phyloP scores from a whole-genome alignment of 2,329 filamentous ascomycete species.

The Cytospora mali region DNA sequence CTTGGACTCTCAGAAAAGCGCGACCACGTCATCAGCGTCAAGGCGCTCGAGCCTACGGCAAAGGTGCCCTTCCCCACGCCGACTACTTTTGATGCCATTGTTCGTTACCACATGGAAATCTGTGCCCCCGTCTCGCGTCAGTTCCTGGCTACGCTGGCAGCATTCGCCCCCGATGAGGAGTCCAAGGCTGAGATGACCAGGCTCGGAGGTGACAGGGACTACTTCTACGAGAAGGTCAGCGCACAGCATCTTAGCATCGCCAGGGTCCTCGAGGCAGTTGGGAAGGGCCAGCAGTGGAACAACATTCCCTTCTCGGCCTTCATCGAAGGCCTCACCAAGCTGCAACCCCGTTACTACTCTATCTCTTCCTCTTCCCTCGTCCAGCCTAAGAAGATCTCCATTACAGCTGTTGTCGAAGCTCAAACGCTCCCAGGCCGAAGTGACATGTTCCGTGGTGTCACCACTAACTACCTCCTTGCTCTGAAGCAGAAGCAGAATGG shows the following conservation, averaged over 20 bases:
- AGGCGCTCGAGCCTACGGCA: slow-evolving; percentile 89
- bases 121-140: slow-evolving; percentile 95
- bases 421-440: slow-evolving; percentile 74
- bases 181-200: slow-evolving; percentile 86
- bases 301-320: slow-evolving; percentile 91
- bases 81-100: slow-evolving; percentile 91
- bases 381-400: slow-evolving; percentile 91
- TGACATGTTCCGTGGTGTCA: slow-evolving; percentile 85
- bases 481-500: slow-evolving; percentile 97
- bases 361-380: slow-evolving; percentile 96
- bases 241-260: slow-evolving; percentile 87
- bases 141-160: slow-evolving; percentile 82
- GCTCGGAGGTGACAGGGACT: slow-evolving; percentile 90
- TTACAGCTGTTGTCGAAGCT: slow-evolving; percentile 93
- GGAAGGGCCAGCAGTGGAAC: slow-evolving; percentile 75
- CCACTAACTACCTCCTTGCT: slow-evolving; percentile 94
- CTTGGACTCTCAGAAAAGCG: slow-evolving; percentile 77
- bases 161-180: slow-evolving; percentile 84
- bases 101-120: slow-evolving; percentile 96
- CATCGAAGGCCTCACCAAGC: slow-evolving; percentile 90
- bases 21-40: slow-evolving; percentile 81
- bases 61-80: slow-evolving; percentile 98
- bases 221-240: slow-evolving; percentile 85
- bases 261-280: slow-evolving; percentile 74
- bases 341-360: slow-evolving; percentile 98